phyloP scores from a whole-genome alignment of 208 protist species.

The Phytomonas sp. region DNA sequence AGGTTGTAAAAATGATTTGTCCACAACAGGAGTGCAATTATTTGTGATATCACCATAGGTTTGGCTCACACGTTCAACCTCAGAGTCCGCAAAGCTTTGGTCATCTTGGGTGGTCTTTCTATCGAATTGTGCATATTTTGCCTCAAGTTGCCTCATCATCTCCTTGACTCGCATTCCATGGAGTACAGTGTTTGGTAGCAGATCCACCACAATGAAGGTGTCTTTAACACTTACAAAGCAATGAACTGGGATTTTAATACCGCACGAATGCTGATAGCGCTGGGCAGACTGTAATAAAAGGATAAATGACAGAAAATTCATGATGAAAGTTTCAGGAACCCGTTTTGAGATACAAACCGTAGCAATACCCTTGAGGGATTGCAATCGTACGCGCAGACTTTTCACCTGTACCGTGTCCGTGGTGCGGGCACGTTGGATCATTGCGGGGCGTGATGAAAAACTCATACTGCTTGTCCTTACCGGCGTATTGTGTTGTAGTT shows the following conservation, averaged over 20 bases:
- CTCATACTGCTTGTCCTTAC: neutral
- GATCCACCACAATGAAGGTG: slow-evolving; percentile 26
- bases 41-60: neutral
- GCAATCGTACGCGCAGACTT: slow-evolving; percentile 32
- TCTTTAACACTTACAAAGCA: slow-evolving; percentile 25
- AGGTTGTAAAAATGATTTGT: neutral
- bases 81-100: neutral
- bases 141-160: slow-evolving; percentile 15
- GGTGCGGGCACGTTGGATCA: slow-evolving; percentile 22
- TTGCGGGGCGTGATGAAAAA: neutral
- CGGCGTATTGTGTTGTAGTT: neutral
- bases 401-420: slow-evolving; percentile 29
- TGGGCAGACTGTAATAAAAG: slow-evolving; percentile 51
- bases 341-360: slow-evolving; percentile 26
- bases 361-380: slow-evolving; percentile 28
- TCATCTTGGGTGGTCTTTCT: neutral
- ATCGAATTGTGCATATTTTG: neutral
- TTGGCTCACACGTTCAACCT: neutral
- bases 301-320: slow-evolving; percentile 56
- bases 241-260: slow-evolving; percentile 22
- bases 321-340: slow-evolving; percentile 38
- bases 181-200: slow-evolving; percentile 9
- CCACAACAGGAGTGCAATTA: neutral
- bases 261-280: slow-evolving; percentile 19
- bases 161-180: neutral